Percentiles rank a stretch among this genome's conserved stretches.
These are phyloP conservation scores for Scleroderma bovista DNA, from an alignment of 768 basidiomycete species.

Conservation along the genomic window DNA sequence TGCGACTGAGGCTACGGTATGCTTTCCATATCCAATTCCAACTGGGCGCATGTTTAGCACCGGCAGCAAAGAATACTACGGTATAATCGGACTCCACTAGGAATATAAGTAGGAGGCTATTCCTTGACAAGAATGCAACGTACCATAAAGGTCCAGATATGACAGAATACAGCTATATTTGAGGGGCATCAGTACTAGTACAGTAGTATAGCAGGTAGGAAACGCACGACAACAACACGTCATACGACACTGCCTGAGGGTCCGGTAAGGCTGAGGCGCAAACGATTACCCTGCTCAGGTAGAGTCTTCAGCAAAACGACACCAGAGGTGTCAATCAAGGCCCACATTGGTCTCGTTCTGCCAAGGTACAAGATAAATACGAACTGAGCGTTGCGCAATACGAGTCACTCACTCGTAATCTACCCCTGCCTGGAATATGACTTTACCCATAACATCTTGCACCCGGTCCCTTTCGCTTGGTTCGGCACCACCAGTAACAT, in stretches of 20 bases:
- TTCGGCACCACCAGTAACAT: constrained; percentile 18
- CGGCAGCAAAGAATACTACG: constrained; percentile 82
- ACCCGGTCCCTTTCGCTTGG: constrained; percentile 38
- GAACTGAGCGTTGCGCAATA: background rate
- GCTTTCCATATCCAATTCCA: constrained; percentile 95
- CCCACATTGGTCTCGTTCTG: constrained; percentile 85
- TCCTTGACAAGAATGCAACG: constrained; percentile 9
- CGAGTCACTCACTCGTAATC: constrained; percentile 70
- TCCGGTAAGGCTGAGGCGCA: constrained; percentile 82
- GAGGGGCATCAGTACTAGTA: constrained; percentile 3
- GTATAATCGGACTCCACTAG: constrained; percentile 87
- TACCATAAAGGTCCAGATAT: constrained; percentile 79
- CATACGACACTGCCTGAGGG: constrained; percentile 70
- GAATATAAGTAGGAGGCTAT: constrained; percentile 2
- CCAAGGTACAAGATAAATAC: constrained; percentile 8
- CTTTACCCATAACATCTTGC: constrained; percentile 58
- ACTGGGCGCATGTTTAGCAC: constrained; percentile 62
- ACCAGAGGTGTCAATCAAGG: constrained; percentile 8
- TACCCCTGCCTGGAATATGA: constrained; percentile 87
- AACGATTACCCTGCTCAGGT: constrained; percentile 61
- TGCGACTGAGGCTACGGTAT: constrained; percentile 72
- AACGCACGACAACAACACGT: constrained; percentile 65
- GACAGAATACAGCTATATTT: constrained; percentile 60
- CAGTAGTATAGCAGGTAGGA: constrained; percentile 6
- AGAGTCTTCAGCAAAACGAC: constrained; percentile 5